Base-by-base conservation (phyloP, 441 rosid genomes). In the Pelargonium exstipulatum region DNA sequence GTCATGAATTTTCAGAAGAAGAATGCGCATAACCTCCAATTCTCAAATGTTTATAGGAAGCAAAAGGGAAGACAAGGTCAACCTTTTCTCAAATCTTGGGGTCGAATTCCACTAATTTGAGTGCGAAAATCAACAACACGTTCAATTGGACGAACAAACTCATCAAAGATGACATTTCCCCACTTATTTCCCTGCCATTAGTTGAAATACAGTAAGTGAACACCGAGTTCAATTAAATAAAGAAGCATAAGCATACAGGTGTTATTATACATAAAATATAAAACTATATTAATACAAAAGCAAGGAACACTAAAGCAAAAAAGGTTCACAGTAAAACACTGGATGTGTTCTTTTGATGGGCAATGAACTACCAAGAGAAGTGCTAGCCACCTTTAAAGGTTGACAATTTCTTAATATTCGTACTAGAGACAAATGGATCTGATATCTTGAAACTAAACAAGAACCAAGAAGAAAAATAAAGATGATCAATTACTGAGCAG, bases 111-210 rank as follows among this genome's bases (percentile, higher is more conserved):
- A 76, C 96, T 94, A 69, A 94, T 88, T 53, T 66, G 82, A 14
- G 99, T 91, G 3, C 96, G 95, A 64, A 90, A 94, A 80, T 94
- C 94, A 70, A 86, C 92, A 74, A 94, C 87, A 40, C 81, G 89
- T 74, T 94, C 99, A 65, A 94, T 77, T 37, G 99, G 97, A 22
- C 86, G 90, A 66, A 90, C 99, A 81, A 91, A 94, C 83, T 87
- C 95, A 78, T 94, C 95, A 64, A 84, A 88, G 60, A 91, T 42
- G 65, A 91, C 87, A 80, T 94, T 94, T 49, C 97, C 89, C 96
- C 99, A 90, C 79, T 78, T 84, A 71, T 94, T 94, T 73, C 91
- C 95, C 99, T 90, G 85, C 55, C 80, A 86, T 69, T 49, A 79
- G 65, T 64, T 81, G 40, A 58, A 67, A n/a, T 40, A 70, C 16